Evolutionary conservation across 495 filamentous ascomycete species (phyloP).

Genomic region (Xylaria grammica): DNA sequence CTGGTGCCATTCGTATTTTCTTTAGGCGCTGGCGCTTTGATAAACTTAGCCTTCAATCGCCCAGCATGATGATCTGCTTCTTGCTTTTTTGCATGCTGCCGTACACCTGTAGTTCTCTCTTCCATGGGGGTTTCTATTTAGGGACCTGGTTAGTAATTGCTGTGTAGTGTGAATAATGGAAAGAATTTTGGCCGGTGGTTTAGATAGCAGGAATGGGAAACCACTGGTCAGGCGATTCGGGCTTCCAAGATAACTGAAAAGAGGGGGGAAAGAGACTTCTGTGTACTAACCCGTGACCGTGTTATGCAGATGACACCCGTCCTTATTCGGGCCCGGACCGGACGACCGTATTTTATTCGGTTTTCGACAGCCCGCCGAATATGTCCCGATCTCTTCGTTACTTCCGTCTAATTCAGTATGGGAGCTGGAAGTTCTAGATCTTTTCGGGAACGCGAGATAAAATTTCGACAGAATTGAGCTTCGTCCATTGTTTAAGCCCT

Average conservation of each 20-base stretch:
- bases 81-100: not conserved
- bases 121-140: not conserved
- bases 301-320: not conserved
- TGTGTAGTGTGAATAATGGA: too few relatives aligned
- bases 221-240: too few relatives aligned
- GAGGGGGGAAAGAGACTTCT: too few relatives aligned
- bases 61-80: not conserved
- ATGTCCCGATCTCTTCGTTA: constrained; percentile 9
- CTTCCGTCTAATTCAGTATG: constrained; percentile 27
- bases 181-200: too few relatives aligned
- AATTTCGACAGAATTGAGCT: constrained; percentile 42
- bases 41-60: constrained; percentile 4
- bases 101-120: not conserved
- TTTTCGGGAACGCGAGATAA: constrained; percentile 38
- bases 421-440: constrained; percentile 24
- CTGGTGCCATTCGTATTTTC: not conserved
- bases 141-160: not conserved
- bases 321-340: constrained; percentile 1
- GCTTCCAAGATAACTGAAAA: too few relatives aligned
- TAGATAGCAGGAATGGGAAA: too few relatives aligned
- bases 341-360: not conserved
- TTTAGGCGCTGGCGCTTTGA: constrained; percentile 2
- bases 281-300: not conserved
- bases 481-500: constrained; percentile 24
- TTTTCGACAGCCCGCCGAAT: not conserved